phyloP scores from a whole-genome alignment of 2,329 filamentous ascomycete species.

The Colletotrichum agaves region DNA sequence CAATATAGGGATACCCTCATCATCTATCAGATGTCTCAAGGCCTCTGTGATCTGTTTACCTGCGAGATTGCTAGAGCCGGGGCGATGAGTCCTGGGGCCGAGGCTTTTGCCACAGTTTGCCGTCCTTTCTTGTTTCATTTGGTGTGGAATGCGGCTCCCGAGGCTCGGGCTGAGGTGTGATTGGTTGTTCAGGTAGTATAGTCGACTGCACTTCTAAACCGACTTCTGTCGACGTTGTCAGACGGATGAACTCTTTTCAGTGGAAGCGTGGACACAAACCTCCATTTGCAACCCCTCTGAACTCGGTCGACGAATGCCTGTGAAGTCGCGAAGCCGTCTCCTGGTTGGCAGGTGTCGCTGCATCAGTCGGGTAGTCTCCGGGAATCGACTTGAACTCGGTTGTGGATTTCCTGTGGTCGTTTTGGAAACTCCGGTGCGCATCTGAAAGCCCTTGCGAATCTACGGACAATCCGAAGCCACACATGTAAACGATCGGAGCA shows the following conservation, averaged over 20 bases:
- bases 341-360: no score
- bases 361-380: background rate
- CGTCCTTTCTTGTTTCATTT: conserved; percentile 47
- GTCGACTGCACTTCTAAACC: no score
- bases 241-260: background rate
- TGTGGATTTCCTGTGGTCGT: conserved; percentile 18
- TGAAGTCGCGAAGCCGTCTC: background rate
- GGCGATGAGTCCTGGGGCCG: background rate
- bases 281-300: background rate
- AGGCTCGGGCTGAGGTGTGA: background rate
- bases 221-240: no score
- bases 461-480: background rate
- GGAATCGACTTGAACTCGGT: conserved; percentile 16
- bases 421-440: background rate
- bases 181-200: no score
- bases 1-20: background rate
- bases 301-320: conserved; percentile 17
- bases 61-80: conserved; percentile 1
- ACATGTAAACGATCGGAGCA: background rate
- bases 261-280: background rate
- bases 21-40: background rate
- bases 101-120: conserved; percentile 38
- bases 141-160: background rate
- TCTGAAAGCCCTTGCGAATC: background rate
- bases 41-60: background rate